A percentile compares a stretch with the other conserved stretches of the same genome.
Conservation (phyloP, 441 rosid genomes). For the Corymbia calophylla region DNA sequence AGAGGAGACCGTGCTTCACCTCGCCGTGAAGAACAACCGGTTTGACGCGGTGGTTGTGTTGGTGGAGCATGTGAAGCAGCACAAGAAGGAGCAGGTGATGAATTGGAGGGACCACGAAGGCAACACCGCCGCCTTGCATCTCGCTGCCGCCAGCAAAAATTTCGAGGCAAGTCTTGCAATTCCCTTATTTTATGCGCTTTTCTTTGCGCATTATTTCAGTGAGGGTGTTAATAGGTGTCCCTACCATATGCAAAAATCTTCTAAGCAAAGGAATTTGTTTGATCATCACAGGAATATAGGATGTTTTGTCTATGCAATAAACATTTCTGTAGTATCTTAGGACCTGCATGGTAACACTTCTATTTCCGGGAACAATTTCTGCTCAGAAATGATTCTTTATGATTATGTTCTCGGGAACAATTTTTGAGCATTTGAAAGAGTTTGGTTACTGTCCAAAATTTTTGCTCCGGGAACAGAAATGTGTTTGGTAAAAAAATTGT, state of each 20-base stretch:
- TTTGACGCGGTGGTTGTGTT: background rate
- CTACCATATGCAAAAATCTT: background rate
- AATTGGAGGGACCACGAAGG: background rate
- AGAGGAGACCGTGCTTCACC: background rate
- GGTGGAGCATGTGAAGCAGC: background rate
- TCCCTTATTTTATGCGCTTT: background rate
- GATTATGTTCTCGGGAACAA: no score
- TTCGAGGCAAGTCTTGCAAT: background rate
- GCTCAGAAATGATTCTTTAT: no score
- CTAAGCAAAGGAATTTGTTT: background rate
- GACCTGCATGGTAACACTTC: accelerated
- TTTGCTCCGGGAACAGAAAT: no score
- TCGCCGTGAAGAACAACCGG: background rate
- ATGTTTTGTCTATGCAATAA: background rate
- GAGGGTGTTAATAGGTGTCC: background rate
- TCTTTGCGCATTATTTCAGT: background rate
- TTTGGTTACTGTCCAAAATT: no score
- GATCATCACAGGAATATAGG: no score
- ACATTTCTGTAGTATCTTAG: accelerated
- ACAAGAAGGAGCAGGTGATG: background rate
- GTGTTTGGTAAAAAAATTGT: no score
- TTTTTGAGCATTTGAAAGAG: no score
- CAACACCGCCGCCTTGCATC: background rate
- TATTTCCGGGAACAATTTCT: no score
- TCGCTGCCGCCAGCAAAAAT: background rate